Percentiles rank a stretch among this genome's conserved stretches.
phyloP scores from a whole-genome alignment of 2,329 filamentous ascomycete genomes.

The Botrytis pseudocinerea region DNA sequence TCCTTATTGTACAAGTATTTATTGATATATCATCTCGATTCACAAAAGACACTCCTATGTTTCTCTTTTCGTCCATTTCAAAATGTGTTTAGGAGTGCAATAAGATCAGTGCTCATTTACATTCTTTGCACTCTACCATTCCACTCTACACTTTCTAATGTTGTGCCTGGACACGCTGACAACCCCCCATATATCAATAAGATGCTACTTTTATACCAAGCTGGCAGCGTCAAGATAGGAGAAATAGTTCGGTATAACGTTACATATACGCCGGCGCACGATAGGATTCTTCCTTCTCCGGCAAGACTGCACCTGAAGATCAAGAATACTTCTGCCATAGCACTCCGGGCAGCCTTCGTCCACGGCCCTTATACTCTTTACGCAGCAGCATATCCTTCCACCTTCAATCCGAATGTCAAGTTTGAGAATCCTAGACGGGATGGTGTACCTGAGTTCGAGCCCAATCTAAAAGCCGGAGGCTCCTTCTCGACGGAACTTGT shows the following conservation, averaged over 20 bases:
- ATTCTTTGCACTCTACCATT: not conserved
- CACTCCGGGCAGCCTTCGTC: slow-evolving; percentile 90
- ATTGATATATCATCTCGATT: not conserved
- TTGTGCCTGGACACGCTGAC: not conserved
- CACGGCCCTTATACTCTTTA: slow-evolving; percentile 94
- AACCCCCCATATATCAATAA: slow-evolving; percentile 30
- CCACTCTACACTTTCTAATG: not conserved
- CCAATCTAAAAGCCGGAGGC: slow-evolving; percentile 92
- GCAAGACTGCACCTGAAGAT: slow-evolving; percentile 79
- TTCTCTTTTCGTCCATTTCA: not conserved
- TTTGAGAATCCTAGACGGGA: slow-evolving; percentile 68
- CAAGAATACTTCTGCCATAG: slow-evolving; percentile 87
- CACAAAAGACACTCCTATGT: not conserved
- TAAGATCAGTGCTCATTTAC: not conserved
- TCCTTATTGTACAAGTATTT: not conserved
- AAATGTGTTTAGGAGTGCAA: not conserved
- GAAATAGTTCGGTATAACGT: slow-evolving; percentile 90
- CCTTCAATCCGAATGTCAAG: slow-evolving; percentile 80
- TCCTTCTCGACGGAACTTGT: slow-evolving; percentile 78
- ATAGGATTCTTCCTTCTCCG: slow-evolving; percentile 87
- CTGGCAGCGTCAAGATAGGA: slow-evolving; percentile 88
- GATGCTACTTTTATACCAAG: slow-evolving; percentile 91
- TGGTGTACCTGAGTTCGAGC: slow-evolving; percentile 88
- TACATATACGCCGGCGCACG: slow-evolving; percentile 85
- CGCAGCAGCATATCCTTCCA: slow-evolving; percentile 79